Base-by-base conservation (phyloP, 768 basidiomycete genomes). In the Suillus paluster region DNA sequence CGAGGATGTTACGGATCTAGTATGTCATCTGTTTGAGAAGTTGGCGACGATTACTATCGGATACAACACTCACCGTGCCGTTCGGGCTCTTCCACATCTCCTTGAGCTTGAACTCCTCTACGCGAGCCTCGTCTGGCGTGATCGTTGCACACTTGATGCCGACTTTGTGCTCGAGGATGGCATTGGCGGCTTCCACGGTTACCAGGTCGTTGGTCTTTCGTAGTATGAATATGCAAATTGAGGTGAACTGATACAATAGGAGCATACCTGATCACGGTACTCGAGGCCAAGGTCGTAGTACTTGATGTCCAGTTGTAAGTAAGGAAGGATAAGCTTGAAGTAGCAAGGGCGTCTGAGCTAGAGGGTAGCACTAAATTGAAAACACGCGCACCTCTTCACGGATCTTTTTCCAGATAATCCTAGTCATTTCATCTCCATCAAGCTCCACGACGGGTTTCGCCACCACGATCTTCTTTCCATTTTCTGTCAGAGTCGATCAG, bases 91-190 rank as follows among this genome's bases (percentile, higher is more conserved):
- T 91, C 96, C 95, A 97, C 97, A 99, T 99, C 78, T 96, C 88
- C 83, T 97, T 98, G 73, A 99, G 84, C 55, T 95, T 93, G 86
- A 97, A 99, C 78, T 99, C 97, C 73, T 95, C 79, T 52, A 98
- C 95, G 61, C 96, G 90, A 25, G 88, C 94, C 75, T 99, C 97
- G 73, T 99, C 97, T 7, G 97, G 97, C 1, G 97, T 99, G 79
- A 99, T 99, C 49, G 97, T 99, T 44, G 96, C 97, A 80, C 97
- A 99, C 78, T 99, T 99, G 81, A 99, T 95, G 65, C 97, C 97
- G 66, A 99, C 97, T 65, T 89, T 89, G 85, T 97, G 87, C 77
- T 97, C 84, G 61, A 92, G 83, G 74, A 98, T 98, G 60, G 97
- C 97, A 67, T 98, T 87, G 19, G 97, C 96, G 30, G 95, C 91